phyloP scores from a whole-genome alignment of 1,284 basidiomycete species.

The Pseudozyma tsukubaensis region DNA sequence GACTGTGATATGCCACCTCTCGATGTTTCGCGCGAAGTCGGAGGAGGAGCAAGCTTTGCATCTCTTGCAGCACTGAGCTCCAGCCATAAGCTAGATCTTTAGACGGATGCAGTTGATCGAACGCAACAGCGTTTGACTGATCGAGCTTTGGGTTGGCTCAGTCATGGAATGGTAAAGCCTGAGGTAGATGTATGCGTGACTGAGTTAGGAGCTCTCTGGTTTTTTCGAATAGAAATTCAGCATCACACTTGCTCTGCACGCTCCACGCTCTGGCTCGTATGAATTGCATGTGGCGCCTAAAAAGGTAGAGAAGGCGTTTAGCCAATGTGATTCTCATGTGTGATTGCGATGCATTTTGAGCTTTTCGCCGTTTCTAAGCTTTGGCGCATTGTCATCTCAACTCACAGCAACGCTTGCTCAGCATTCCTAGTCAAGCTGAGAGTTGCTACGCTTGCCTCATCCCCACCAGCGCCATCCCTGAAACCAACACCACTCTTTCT shows the following conservation, averaged over 20 bases:
- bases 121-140: too few species aligned
- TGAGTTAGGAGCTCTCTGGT: too few species aligned
- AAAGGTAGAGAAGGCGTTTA: not conserved
- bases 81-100: too few species aligned
- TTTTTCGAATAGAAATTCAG: too few species aligned
- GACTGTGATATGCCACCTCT: too few species aligned
- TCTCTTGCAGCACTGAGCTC: not conserved
- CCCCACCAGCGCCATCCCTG: not conserved
- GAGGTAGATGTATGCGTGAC: too few species aligned
- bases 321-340: constrained; percentile 1
- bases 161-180: not conserved
- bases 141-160: not conserved
- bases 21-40: not conserved
- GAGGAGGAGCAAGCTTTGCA: not conserved
- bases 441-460: not conserved
- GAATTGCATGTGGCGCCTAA: not conserved
- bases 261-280: not conserved
- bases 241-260: not conserved
- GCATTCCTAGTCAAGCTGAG: not conserved
- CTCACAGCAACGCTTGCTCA: not conserved
- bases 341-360: constrained; percentile 1
- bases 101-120: too few species aligned
- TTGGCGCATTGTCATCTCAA: not conserved
- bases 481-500: too few species aligned
- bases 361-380: not conserved